phyloP scores from a whole-genome alignment of 2,329 filamentous ascomycete species.

The Rhinocladiella mackenziei region DNA sequence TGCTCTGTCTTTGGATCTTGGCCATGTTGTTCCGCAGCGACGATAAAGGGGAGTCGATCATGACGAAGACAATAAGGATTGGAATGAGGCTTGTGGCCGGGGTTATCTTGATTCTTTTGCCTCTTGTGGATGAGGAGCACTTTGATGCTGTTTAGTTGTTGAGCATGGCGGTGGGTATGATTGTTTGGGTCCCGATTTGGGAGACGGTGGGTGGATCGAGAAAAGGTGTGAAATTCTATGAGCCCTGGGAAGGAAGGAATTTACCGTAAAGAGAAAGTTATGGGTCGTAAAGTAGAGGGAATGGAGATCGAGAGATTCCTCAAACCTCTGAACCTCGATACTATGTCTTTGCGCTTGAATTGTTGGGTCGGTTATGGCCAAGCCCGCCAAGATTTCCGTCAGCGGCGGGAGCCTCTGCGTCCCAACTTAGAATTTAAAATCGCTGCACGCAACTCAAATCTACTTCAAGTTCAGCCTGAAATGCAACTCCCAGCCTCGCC shows the following conservation, averaged over 20 bases:
- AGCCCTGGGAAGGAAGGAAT: conserved; percentile 8
- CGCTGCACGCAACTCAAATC: too few species aligned
- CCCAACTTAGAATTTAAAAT: too few species aligned
- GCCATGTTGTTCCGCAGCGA: conserved; percentile 14
- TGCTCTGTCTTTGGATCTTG: conserved; percentile 40
- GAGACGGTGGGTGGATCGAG: conserved; percentile 38
- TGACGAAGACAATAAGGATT: conserved; percentile 2
- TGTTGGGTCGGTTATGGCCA: too few species aligned
- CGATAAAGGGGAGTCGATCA: conserved; percentile 5
- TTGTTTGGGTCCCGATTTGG: conserved; percentile 44
- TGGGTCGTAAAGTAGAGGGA: too few species aligned
- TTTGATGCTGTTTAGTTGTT: conserved; percentile 39
- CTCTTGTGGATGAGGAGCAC: conserved; percentile 10
- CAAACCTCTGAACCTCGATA: too few species aligned
- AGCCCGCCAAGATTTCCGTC: too few species aligned
- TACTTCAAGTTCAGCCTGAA: too few species aligned
- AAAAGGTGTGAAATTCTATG: conserved; percentile 9
- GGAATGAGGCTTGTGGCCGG: conserved; percentile 9
- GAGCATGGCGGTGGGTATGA: conserved; percentile 43
- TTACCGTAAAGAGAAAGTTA: too few species aligned
- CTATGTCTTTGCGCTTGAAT: too few species aligned
- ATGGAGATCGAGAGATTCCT: too few species aligned
- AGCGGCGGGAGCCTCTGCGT: too few species aligned
- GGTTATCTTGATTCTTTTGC: conserved; percentile 16
- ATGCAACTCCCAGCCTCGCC: too few species aligned